Conservation (phyloP, 106 monocot species). For the Triglochin maritima region DNA sequence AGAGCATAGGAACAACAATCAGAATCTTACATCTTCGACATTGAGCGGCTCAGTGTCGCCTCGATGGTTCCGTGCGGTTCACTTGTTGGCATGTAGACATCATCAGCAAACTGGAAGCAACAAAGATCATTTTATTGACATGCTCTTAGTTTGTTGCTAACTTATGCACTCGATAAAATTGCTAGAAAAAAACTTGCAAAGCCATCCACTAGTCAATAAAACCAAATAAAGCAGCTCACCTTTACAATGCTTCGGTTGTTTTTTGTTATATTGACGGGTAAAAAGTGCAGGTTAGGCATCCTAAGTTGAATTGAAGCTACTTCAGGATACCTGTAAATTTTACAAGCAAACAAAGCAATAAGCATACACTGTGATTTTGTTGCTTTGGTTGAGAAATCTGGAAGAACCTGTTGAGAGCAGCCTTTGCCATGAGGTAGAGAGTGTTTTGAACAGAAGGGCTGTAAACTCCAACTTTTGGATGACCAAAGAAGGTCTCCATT, state of each 20-base stretch:
- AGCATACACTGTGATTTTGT: not conserved
- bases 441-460: slow-evolving; percentile 95
- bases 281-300: slow-evolving; percentile 93
- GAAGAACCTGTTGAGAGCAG: slow-evolving; percentile 60
- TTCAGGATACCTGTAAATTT: slow-evolving; percentile 47
- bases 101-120: slow-evolving; percentile 66
- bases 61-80: slow-evolving; percentile 94
- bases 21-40: not conserved
- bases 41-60: slow-evolving; percentile 55
- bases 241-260: slow-evolving; percentile 56
- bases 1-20: no score
- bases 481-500: slow-evolving; percentile 65
- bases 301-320: slow-evolving; percentile 49
- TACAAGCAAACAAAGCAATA: not conserved
- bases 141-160: not conserved
- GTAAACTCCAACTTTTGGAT: slow-evolving; percentile 53
- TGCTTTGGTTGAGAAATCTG: not conserved
- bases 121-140: not conserved
- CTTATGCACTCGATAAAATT: no score
- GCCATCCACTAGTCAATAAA: not conserved
- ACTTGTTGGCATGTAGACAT: slow-evolving; percentile 72
- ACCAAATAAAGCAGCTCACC: slow-evolving; percentile 23
- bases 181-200: not conserved
- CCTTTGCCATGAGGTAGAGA: slow-evolving; percentile 72
- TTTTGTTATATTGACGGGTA: slow-evolving; percentile 77